These are phyloP conservation scores for Marchantia polymorpha DNA, from an alignment of 225 moss, liverwort and hornwort genomes.

Conservation along the genomic window DNA sequence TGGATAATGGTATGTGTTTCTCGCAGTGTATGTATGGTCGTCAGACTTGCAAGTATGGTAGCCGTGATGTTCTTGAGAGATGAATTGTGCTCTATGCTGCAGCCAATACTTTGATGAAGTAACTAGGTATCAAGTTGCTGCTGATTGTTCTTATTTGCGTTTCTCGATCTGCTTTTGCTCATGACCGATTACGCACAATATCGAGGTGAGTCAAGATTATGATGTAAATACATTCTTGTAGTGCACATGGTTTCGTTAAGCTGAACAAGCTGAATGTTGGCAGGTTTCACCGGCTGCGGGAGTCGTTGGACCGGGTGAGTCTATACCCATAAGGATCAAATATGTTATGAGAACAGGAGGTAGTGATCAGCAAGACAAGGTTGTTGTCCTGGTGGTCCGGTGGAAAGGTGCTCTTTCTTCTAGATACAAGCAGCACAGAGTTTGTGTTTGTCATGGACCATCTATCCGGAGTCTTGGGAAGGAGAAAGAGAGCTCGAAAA, in stretches of 20 bases:
- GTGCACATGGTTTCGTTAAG: neutral
- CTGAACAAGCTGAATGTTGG: neutral
- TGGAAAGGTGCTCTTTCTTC: conserved; percentile 37
- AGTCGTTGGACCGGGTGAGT: conserved; percentile 26
- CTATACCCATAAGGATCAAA: conserved; percentile 23
- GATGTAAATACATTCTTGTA: neutral
- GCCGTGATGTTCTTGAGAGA: neutral
- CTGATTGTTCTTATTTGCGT: neutral
- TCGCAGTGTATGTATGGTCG: neutral
- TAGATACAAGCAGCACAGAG: conserved; percentile 32
- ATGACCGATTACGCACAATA: neutral
- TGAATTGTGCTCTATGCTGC: no score
- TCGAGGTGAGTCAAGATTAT: neutral
- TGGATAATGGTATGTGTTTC: conserved; percentile 71
- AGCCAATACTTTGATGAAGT: neutral
- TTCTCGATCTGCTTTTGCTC: neutral
- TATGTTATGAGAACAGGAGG: conserved; percentile 12
- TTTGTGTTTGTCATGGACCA: conserved; percentile 34
- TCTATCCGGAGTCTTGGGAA: conserved; percentile 20
- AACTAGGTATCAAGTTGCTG: neutral
- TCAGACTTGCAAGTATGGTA: neutral
- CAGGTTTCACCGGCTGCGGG: conserved; percentile 46
- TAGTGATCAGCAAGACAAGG: conserved; percentile 28
- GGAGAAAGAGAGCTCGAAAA: conserved; percentile 21
- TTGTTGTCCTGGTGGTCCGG: conserved; percentile 33